Conservation (phyloP, 164 flowering plant species). For the Piper betle region DNA sequence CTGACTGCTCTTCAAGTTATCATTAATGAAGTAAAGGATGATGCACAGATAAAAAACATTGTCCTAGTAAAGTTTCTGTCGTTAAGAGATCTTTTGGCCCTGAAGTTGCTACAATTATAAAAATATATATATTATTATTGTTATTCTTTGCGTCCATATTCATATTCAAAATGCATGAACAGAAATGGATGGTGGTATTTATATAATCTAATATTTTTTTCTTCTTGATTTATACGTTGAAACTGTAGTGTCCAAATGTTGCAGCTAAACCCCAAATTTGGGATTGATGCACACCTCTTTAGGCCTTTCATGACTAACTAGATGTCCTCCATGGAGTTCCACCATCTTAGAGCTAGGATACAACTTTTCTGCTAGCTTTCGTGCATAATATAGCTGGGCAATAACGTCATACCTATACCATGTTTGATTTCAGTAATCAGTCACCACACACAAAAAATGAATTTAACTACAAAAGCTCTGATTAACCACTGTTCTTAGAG, state of each 20-base stretch:
- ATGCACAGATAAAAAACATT: too few species aligned
- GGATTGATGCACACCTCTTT: constrained; percentile 62
- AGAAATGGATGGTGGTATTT: not conserved
- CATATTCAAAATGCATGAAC: not conserved
- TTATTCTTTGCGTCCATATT: too few species aligned
- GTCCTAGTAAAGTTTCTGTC: too few species aligned
- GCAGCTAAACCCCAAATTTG: not conserved
- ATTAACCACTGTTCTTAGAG: too few species aligned
- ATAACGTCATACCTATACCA: constrained; percentile 59
- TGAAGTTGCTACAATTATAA: not conserved
- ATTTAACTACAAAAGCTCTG: not conserved
- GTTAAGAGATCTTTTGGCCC: too few species aligned
- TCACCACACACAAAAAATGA: not conserved
- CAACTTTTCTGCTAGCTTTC: constrained; percentile 64
- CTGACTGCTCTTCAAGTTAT: too few species aligned
- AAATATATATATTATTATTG: too few species aligned
- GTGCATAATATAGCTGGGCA: constrained; percentile 73
- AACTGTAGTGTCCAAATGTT: not conserved
- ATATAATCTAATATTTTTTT: too few species aligned
- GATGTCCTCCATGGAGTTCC: constrained; percentile 89
- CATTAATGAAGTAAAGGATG: not conserved
- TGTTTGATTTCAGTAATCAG: constrained; percentile 2
- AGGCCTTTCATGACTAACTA: constrained; percentile 87
- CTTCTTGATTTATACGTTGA: too few species aligned
- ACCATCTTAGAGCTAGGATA: constrained; percentile 75